A percentile compares a stretch with the other conserved stretches of the same genome.
Conservation (phyloP, 1,284 basidiomycete genomes). For the Apiotrichum domesticum region DNA sequence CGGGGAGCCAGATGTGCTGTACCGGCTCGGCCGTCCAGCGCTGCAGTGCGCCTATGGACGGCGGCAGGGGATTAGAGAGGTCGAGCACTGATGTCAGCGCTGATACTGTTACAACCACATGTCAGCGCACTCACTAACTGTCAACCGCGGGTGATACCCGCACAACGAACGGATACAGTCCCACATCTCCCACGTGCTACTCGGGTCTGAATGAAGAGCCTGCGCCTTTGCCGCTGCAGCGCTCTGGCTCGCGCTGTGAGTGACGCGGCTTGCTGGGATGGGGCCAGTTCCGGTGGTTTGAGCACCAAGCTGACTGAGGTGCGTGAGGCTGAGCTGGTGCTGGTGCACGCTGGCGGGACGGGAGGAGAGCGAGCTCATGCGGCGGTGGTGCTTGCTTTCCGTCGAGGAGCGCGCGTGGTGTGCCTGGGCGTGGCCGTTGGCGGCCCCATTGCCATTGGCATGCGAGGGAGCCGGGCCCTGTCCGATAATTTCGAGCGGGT, state of each 20-base stretch:
- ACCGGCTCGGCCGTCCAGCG: slow-evolving; percentile 93
- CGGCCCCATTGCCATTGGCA: background rate
- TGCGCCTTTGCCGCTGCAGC: background rate
- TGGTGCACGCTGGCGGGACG: slow-evolving; percentile 36
- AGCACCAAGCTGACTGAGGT: slow-evolving; percentile 7
- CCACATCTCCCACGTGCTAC: slow-evolving; percentile 97
- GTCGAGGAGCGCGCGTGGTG: background rate
- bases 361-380: slow-evolving; percentile 38
- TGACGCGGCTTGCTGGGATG: slow-evolving; percentile 7
- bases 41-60: slow-evolving; percentile 61
- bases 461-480: slow-evolving; percentile 26
- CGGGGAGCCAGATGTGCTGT: slow-evolving; percentile 78
- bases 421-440: background rate
- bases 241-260: slow-evolving; percentile 36
- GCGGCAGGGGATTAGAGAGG: slow-evolving; percentile 76
- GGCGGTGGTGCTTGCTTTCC: slow-evolving; percentile 28
- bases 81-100: slow-evolving; percentile 63
- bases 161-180: slow-evolving; percentile 85
- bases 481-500: slow-evolving; percentile 44
- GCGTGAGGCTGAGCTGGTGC: slow-evolving; percentile 26
- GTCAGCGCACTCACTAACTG: slow-evolving; percentile 58
- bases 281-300: background rate
- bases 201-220: slow-evolving; percentile 52
- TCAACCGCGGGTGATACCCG: slow-evolving; percentile 74
- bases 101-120: background rate